A percentile compares a stretch with the other conserved stretches of the same genome.
Conservation (phyloP, 1,284 basidiomycete species). For the Ceratobasidium sp. region DNA sequence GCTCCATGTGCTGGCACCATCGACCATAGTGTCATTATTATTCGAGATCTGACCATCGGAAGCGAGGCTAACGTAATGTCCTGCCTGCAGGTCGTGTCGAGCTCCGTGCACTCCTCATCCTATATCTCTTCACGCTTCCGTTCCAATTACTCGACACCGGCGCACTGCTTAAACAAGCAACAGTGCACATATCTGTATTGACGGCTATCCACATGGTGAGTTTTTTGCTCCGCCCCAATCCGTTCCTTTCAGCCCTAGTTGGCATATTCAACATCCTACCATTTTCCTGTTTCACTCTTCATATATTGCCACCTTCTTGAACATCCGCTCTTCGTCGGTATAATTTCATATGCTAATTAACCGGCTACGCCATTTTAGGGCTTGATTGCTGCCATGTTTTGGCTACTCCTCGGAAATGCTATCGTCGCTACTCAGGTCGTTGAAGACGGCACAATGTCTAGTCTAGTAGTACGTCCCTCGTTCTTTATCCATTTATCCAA, state of each 20-base stretch:
- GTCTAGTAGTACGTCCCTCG: conserved; percentile 74
- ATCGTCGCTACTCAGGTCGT: conserved; percentile 83
- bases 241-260: not conserved
- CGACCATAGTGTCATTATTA: not conserved
- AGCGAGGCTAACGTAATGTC: conserved; percentile 26
- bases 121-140: conserved; percentile 79
- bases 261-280: conserved; percentile 1
- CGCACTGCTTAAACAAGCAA: conserved; percentile 80
- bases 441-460: conserved; percentile 79
- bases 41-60: not conserved
- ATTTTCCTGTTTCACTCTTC: not conserved
- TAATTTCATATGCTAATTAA: conserved; percentile 15
- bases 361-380: conserved; percentile 53
- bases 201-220: conserved; percentile 75
- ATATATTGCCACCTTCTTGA: not conserved
- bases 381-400: conserved; percentile 78
- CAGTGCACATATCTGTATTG: conserved; percentile 74
- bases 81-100: conserved; percentile 72
- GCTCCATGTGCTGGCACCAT: conserved; percentile 4
- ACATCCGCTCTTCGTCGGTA: not conserved
- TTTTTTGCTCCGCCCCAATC: conserved; percentile 51
- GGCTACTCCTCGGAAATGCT: conserved; percentile 82
- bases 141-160: conserved; percentile 85
- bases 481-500: not conserved
- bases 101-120: conserved; percentile 71